A percentile compares a stretch with the other conserved stretches of the same genome.
Conservation (phyloP, 352 stramenopile genomes). For the Globisporangium spiculum region DNA sequence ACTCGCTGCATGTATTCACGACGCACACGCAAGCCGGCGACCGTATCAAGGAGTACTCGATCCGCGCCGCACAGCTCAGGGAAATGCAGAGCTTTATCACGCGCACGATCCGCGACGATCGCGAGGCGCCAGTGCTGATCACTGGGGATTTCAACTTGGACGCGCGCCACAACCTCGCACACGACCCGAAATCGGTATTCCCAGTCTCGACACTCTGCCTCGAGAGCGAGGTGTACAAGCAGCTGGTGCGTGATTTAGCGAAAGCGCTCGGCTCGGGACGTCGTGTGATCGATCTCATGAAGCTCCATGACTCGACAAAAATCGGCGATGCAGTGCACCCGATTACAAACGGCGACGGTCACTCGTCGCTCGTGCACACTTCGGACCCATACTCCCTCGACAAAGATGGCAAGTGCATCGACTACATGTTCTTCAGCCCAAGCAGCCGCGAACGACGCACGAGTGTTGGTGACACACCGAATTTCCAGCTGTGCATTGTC, state of each 20-base stretch:
- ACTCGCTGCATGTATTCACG: constrained; percentile 81
- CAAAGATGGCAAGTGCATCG: constrained; percentile 81
- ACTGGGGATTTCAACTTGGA: constrained; percentile 83
- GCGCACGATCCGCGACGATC: constrained; percentile 43
- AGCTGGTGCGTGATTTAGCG: constrained; percentile 50
- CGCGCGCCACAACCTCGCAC: constrained; percentile 62
- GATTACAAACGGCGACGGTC: constrained; percentile 81
- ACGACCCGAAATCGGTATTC: constrained; percentile 26
- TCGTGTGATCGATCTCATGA: constrained; percentile 68
- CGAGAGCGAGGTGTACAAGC: constrained; percentile 63
- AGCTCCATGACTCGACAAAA: constrained; percentile 51
- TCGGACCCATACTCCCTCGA: constrained; percentile 39
- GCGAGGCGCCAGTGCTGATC: constrained; percentile 57
- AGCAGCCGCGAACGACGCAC: constrained; percentile 26
- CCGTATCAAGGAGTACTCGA: constrained; percentile 36
- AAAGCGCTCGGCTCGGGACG: constrained; percentile 33
- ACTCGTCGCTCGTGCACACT: constrained; percentile 56
- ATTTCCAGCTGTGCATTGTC: constrained; percentile 42
- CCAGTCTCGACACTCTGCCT: constrained; percentile 34
- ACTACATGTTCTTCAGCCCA: constrained; percentile 82
- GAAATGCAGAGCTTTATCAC: constrained; percentile 67
- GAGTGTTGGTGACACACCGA: constrained; percentile 24
- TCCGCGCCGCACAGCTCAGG: constrained; percentile 55
- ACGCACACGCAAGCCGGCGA: constrained; percentile 83
- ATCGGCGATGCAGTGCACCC: constrained; percentile 47